Conservation (phyloP, 169 alveolate genomes). For the Cryptosporidium xiaoi region DNA sequence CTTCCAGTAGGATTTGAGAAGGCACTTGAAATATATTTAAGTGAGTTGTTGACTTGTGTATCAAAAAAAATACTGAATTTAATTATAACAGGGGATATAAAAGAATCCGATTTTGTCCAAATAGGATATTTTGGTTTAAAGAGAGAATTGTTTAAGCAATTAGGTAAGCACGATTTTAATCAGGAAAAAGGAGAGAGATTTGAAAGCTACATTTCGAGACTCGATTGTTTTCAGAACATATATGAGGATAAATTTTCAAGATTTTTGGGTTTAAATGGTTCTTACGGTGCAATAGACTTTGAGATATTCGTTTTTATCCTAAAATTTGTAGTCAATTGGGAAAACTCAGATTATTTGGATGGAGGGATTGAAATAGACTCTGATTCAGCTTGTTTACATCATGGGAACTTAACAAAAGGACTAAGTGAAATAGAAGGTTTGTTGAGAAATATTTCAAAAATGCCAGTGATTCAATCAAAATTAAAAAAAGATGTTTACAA, state of each 20-base stretch:
- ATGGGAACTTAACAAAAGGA: too few species aligned
- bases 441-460: too few species aligned
- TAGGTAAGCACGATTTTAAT: background rate
- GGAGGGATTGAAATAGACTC: too few species aligned
- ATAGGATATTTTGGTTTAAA: background rate
- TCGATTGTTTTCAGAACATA: constrained; percentile 18
- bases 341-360: too few species aligned
- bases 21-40: constrained; percentile 6
- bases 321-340: too few species aligned
- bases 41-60: background rate
- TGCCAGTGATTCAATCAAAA: too few species aligned
- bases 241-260: constrained; percentile 25
- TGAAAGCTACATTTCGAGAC: constrained; percentile 15
- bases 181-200: constrained; percentile 1
- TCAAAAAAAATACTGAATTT: constrained; percentile 10
- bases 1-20: constrained; percentile 27
- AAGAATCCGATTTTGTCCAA: background rate
- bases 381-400: too few species aligned
- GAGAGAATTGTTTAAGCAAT: background rate
- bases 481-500: too few species aligned
- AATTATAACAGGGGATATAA: background rate
- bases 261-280: constrained; percentile 44
- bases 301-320: constrained; percentile 8
- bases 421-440: too few species aligned
- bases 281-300: constrained; percentile 21